phyloP scores from a whole-genome alignment of 768 basidiomycete species.

The Leccinellum rugosiceps region DNA sequence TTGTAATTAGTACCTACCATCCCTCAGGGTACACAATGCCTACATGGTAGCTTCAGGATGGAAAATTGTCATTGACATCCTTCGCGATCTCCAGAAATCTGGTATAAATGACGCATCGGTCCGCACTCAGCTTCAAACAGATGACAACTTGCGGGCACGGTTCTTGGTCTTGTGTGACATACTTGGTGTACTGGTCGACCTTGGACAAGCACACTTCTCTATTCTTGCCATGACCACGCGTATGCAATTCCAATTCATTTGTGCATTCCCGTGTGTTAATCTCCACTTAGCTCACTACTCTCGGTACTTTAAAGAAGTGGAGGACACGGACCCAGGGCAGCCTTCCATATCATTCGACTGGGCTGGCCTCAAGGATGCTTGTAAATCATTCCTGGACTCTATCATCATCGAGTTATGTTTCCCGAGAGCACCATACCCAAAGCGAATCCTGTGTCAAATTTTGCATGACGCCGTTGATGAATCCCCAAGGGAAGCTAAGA shows the following conservation, averaged over 20 bases:
- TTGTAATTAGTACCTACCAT: conserved; percentile 2
- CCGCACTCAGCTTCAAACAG: conserved; percentile 50
- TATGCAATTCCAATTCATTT: conserved; percentile 35
- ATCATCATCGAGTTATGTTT: conserved; percentile 82
- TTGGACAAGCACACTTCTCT: conserved; percentile 64
- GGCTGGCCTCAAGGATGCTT: conserved; percentile 55
- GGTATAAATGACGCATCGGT: conserved; percentile 54
- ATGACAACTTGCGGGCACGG: conserved; percentile 48
- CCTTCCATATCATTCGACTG: conserved; percentile 65
- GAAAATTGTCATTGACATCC: conserved; percentile 62
- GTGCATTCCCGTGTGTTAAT: conserved; percentile 2
- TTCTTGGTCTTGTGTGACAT: conserved; percentile 68
- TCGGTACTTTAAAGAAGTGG: conserved; percentile 59
- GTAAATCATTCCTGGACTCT: conserved; percentile 78
- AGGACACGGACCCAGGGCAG: conserved; percentile 40
- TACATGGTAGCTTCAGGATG: conserved; percentile 83
- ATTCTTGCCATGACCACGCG: conserved; percentile 67
- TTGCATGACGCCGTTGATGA: conserved; percentile 72
- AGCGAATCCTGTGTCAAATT: conserved; percentile 60
- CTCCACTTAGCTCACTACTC: conserved; percentile 58
- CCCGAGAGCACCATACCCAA: conserved; percentile 65
- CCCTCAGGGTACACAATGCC: conserved; percentile 69
- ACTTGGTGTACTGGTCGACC: conserved; percentile 54
- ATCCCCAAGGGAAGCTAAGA: conserved; percentile 66
- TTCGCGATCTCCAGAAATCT: conserved; percentile 52